Conservation (phyloP, 257 asterid genomes). For the Solanum infundibuliforme region DNA sequence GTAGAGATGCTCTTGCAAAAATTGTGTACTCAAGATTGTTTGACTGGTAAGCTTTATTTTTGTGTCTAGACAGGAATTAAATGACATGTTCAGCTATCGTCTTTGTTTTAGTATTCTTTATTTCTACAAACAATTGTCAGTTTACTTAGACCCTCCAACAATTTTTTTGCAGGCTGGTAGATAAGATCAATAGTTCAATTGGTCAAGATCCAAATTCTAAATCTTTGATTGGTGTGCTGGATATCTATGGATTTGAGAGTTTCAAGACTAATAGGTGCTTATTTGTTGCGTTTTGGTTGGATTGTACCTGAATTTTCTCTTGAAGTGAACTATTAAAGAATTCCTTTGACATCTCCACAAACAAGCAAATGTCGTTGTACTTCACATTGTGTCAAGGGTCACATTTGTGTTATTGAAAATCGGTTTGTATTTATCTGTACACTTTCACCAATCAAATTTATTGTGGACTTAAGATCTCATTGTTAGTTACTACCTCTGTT, state of each 20-base stretch:
- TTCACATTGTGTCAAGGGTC: neutral
- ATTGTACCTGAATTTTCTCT: constrained; percentile 1
- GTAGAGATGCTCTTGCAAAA: constrained; percentile 96
- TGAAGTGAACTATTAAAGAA: neutral
- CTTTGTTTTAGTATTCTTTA: neutral
- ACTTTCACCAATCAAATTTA: neutral
- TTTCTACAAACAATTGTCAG: neutral
- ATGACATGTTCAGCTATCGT: neutral
- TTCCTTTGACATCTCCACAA: neutral
- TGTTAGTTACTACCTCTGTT: neutral
- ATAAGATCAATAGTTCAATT: constrained; percentile 33
- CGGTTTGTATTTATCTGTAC: neutral
- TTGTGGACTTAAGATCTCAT: neutral
- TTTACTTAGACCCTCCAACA: neutral
- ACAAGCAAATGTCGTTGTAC: neutral
- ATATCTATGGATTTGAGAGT: constrained; percentile 48
- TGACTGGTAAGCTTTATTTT: constrained; percentile 60
- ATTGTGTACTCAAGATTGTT: constrained; percentile 86
- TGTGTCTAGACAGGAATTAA: neutral
- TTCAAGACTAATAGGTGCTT: constrained; percentile 61
- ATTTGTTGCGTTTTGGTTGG: constrained; percentile 22
- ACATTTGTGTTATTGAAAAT: neutral
- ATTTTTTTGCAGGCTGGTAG: constrained; percentile 37
- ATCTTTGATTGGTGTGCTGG: constrained; percentile 43
- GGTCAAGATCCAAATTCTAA: constrained; percentile 44